These are phyloP conservation scores for Arabidopsis thaliana DNA, from an alignment of 345 rosid genomes.

Conservation along the genomic window DNA sequence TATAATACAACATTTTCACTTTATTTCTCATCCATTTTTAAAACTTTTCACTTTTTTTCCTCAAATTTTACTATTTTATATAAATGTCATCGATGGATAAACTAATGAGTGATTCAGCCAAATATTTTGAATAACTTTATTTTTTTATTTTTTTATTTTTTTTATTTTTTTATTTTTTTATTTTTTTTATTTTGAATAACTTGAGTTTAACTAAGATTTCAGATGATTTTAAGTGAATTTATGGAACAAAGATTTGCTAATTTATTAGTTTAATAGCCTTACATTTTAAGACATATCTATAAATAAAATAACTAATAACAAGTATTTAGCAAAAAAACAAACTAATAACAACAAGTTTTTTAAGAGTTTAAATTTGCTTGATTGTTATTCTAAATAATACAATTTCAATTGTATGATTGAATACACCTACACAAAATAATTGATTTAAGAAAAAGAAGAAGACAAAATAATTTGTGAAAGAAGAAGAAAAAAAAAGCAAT, in stretches of 20 bases:
- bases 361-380: too few species aligned
- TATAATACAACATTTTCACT: slow-evolving; percentile 14
- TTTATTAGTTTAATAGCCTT: not conserved
- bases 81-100: not conserved
- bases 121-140: not conserved
- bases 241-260: not conserved
- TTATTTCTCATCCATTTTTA: not conserved
- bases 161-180: too few species aligned
- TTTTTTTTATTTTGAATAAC: not conserved
- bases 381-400: not conserved
- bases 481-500: slow-evolving; percentile 21
- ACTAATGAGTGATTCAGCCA: not conserved
- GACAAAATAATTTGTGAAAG: slow-evolving; percentile 8
- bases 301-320: not conserved
- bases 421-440: not conserved
- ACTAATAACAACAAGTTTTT: too few species aligned
- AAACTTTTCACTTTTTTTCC: not conserved
- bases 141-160: too few species aligned
- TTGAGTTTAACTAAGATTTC: not conserved
- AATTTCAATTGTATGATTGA: not conserved
- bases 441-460: not conserved
- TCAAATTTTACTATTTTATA: not conserved
- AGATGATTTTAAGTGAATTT: not conserved
- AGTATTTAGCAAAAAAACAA: too few species aligned
- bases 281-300: not conserved